Evolutionary conservation across 1,284 basidiomycete species (phyloP).

Genomic region (Puccinia horiana): DNA sequence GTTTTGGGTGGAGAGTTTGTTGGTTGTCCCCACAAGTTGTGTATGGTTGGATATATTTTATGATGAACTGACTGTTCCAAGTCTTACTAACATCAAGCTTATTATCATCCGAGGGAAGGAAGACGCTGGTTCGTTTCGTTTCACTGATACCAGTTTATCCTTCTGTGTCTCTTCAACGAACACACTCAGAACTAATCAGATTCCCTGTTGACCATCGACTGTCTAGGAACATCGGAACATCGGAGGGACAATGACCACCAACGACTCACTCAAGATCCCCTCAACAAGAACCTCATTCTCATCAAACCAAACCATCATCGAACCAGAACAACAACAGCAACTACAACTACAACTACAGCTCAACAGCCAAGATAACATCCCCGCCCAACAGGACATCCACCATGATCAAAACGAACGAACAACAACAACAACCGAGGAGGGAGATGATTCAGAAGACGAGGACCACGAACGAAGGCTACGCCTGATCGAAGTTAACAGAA

Average conservation of each 20-base stretch:
- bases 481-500: background rate
- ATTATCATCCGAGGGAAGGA: too few relatives aligned
- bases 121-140: too few relatives aligned
- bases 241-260: background rate
- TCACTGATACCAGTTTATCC: too few relatives aligned
- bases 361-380: background rate
- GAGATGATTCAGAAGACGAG: background rate
- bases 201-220: background rate
- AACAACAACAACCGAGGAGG: background rate
- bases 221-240: background rate
- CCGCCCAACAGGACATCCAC: background rate
- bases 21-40: too few relatives aligned
- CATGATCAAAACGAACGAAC: background rate
- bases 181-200: too few relatives aligned
- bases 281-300: background rate
- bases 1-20: too few relatives aligned
- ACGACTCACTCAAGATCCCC: background rate
- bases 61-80: too few relatives aligned
- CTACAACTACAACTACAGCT: background rate
- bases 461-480: background rate
- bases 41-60: too few relatives aligned
- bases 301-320: conserved; percentile 4
- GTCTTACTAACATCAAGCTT: too few relatives aligned
- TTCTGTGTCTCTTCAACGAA: too few relatives aligned
- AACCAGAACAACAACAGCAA: conserved; percentile 2